Evolutionary conservation across 768 basidiomycete species (phyloP), one percentile per base, ranked within the genome.

Genomic region (Lentinula sp.): DNA sequence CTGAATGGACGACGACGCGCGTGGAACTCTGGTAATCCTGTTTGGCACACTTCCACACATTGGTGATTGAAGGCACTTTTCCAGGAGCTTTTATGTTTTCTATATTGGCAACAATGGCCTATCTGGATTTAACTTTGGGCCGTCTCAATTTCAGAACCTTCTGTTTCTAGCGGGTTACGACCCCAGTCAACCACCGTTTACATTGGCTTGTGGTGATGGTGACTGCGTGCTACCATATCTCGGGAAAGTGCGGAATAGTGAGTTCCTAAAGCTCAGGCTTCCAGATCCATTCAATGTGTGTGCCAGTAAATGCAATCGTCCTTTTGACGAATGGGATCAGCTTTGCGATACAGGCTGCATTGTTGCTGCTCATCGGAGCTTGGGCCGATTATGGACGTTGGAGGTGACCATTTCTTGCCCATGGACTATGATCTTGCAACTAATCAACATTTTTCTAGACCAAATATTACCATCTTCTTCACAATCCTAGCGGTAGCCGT

Each of bases 331-430:
- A 91, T 65, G 89, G 90, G 3, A 84, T 92, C 48, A 87, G 86
- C 62, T 91, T 91, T 66, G 88, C 87, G 0, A 78, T 91, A 31
- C 89, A 92, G 71, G 87, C 88, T 0, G 80, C 79, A 15, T 66
- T 91, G 15, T 73, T 92, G 43, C 71, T 91, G 23, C 65, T 80
- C 11, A 82, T 91, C 32, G 89, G 89, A 4, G 86, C 88, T 3
- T 91, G 89, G 86, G 88, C 89, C 0, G 89, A 91, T 69, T 92
- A 91, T 69, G 89, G 90, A n/a, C 73, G 75, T 15, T 90, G 88
- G 89, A 87, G 87, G 87, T 85, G 45, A 46, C 55, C 53, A 18
- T 32, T 31, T 37, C 58, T 18, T 11, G 3, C 31, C 15, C 45
- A 34, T 16, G 6, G 2, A 37, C 16, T n/a, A 18, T 18, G 15